Evolutionary conservation across 768 basidiomycete species (phyloP), one percentile per base, ranked within the genome.

Genomic region (Sistotremastrum niveocremeum): DNA sequence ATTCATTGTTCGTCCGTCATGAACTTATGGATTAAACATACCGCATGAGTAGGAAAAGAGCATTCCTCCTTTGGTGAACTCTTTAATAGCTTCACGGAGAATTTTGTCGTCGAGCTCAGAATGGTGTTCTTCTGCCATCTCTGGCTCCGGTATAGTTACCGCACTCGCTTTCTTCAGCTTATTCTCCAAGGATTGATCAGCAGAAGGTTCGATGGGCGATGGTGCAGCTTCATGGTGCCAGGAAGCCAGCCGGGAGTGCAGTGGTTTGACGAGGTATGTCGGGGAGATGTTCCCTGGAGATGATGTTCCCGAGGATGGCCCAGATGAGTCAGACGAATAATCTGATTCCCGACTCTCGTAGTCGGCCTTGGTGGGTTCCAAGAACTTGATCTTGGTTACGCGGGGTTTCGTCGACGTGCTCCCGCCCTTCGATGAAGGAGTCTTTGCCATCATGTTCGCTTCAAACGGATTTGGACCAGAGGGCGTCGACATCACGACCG

Each of bases 31-130:
- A 29, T 51, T 51, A 29, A 52, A 56, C 68, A 48, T 60, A 84
- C 90, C 91, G 53, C 89, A 90, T 48, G 73, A 78, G 60, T 88
- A 84, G 1, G 87, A 72, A 58, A 88, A 94, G 61, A 84, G 91
- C 86, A 95, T 94, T 40, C 78, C 82, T 7, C 88, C 89, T 54
- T 81, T 85, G 9, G 74, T 69, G 55, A 79, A 88, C 54, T 87
- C 81, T 45, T 75, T 71, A 32, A 88, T 69, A 45, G 78, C 80
- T 60, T 93, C 86, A 28, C 78, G 68, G 7, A 94, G 64, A 39
- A 94, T 81, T 61, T 89, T 90, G 32, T 73, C 71, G 55, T 95
- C 91, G 6, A 95, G 63, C 54, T 91, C 84, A 2, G 71, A 68
- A 52, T 82, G 73, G 54, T 69, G 75, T 56, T 85, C 81, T 63